Percentiles rank a stretch among this genome's conserved stretches.
Conservation (phyloP, 2,329 filamentous ascomycete species). For the Talaromyces atroroseus region DNA sequence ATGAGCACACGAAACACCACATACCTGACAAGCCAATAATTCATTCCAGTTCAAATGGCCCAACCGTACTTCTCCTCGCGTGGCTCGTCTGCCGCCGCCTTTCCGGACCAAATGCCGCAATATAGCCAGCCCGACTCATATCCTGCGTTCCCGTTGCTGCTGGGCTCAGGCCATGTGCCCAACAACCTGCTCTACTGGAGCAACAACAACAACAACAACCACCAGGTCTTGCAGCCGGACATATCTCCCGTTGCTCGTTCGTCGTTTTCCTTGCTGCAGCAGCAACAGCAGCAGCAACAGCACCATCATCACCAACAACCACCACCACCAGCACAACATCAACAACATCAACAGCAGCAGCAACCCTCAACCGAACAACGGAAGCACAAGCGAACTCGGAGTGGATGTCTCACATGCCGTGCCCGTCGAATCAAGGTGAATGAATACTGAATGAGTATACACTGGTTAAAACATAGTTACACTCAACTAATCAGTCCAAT, state of each 20-base stretch:
- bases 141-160: conserved; percentile 30
- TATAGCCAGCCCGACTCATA: conserved; percentile 21
- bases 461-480: neutral
- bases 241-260: conserved; percentile 14
- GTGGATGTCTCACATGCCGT: conserved; percentile 89
- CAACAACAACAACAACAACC: conserved; percentile 18
- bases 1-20: neutral
- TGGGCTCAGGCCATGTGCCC: conserved; percentile 34
- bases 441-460: neutral
- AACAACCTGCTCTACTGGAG: conserved; percentile 43
- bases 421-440: conserved; percentile 72
- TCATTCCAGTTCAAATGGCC: neutral
- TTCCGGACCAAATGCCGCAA: conserved; percentile 4
- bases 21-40: neutral
- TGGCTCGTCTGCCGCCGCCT: neutral
- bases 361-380: conserved; percentile 57
- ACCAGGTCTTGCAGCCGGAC: conserved; percentile 7
- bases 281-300: conserved; percentile 53
- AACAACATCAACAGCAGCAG: conserved; percentile 70
- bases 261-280: conserved; percentile 25
- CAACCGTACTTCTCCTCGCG: conserved; percentile 6
- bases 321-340: conserved; percentile 67
- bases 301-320: conserved; percentile 90
- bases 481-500: conserved; percentile 2
- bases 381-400: conserved; percentile 88